phyloP scores from a whole-genome alignment of 306 rosid genomes.

The Sesbania bispinosa region DNA sequence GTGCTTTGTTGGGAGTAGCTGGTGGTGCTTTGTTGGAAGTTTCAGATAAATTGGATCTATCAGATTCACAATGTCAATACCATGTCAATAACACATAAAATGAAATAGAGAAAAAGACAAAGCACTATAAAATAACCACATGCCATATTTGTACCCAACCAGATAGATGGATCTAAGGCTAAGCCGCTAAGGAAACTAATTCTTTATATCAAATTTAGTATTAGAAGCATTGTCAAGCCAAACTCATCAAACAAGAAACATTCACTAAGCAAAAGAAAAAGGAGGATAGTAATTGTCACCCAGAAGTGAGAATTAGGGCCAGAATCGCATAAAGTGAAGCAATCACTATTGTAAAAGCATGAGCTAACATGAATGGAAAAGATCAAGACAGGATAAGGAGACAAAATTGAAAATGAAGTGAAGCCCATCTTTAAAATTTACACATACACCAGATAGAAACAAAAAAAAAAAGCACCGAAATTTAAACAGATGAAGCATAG shows the following conservation, averaged over 20 bases:
- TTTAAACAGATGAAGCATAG: no score
- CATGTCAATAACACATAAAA: conserved; percentile 25
- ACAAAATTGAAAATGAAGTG: no score
- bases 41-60: conserved; percentile 71
- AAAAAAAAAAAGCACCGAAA: neutral
- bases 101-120: conserved; percentile 8
- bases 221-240: neutral
- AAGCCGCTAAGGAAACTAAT: conserved; percentile 23
- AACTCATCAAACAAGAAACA: conserved; percentile 24
- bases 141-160: conserved; percentile 5
- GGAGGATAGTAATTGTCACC: neutral
- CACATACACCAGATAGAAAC: neutral
- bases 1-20: conserved; percentile 29
- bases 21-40: conserved; percentile 43
- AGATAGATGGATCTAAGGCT: conserved; percentile 43
- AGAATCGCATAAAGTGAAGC: conserved; percentile 9
- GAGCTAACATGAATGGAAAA: no score
- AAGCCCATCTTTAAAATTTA: neutral
- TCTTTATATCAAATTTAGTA: conserved; percentile 13
- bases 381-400: no score
- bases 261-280: neutral
- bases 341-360: neutral
- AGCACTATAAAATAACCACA: conserved; percentile 23
- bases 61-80: conserved; percentile 32
- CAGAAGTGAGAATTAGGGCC: neutral